Conservation (phyloP, 1,284 basidiomycete genomes). For the Hortiboletus rubellus region DNA sequence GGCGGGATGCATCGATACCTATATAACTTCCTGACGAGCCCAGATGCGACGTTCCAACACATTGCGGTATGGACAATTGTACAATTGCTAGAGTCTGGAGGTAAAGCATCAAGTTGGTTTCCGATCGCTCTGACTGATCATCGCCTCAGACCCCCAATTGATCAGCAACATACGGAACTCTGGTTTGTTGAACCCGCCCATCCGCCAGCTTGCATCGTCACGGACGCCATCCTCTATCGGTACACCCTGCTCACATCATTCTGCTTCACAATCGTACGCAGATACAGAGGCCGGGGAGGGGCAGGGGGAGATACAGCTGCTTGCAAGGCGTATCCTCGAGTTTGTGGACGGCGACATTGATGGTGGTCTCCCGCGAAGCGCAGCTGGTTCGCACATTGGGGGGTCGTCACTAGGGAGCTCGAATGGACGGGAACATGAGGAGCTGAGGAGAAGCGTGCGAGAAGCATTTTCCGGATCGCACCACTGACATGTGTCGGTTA, state of each 20-base stretch:
- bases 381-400: slow-evolving; percentile 61
- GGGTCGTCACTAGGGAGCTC: slow-evolving; percentile 61
- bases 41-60: slow-evolving; percentile 99
- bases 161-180: slow-evolving; percentile 88
- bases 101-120: slow-evolving; percentile 40
- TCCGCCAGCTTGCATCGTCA: slow-evolving; percentile 77
- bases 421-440: slow-evolving; percentile 66
- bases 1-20: slow-evolving; percentile 97
- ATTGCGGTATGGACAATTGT: slow-evolving; percentile 99
- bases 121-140: background rate
- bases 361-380: slow-evolving; percentile 57
- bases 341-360: slow-evolving; percentile 75
- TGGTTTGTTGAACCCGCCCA: slow-evolving; percentile 77
- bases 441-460: slow-evolving; percentile 74
- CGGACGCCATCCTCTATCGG: slow-evolving; percentile 72
- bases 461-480: slow-evolving; percentile 73
- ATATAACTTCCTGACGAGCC: slow-evolving; percentile 89
- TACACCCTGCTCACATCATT: slow-evolving; percentile 73
- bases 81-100: slow-evolving; percentile 92
- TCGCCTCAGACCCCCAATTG: slow-evolving; percentile 74
- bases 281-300: slow-evolving; percentile 83
- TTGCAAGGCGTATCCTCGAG: slow-evolving; percentile 83
- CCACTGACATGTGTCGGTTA: slow-evolving; percentile 19
- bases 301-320: slow-evolving; percentile 83
- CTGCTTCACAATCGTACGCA: slow-evolving; percentile 66